Evolutionary conservation across 176 grass and related monocot species (phyloP), one percentile per base, ranked within the genome.

Genomic region (Tuctoria greenei): DNA sequence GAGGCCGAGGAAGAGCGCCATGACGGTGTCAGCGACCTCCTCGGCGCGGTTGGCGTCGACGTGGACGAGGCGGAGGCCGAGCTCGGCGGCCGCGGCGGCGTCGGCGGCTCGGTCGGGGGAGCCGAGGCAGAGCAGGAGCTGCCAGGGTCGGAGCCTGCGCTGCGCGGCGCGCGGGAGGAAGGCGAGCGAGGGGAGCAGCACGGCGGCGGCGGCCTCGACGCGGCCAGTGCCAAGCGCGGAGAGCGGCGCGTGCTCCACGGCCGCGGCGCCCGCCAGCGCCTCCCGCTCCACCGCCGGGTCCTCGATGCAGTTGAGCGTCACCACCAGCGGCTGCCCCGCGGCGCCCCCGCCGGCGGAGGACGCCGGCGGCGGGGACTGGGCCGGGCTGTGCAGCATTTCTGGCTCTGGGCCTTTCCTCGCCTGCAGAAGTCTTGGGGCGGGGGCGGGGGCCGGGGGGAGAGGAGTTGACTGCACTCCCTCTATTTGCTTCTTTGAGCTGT

Each of bases 1-100:
- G 78, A 97, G 92, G 4, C 88, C 88, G 16, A 97, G 88, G 77
- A 97, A 85, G 52, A 97, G 91, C 64, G 95, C 95, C 95, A 93
- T 97, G 74, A 97, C 86, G 34, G 91, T 93, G 74, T 97, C 95
- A 7, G 88, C 91, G 8, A 97, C 79, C 91, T 93, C 95, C 79
- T 92, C 88, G 20, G 88, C 86, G 44, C 91, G 86, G 75, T 86
- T 89, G 40, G 91, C 84, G 78, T 97, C 91, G 12, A 93, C 88
- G 39, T 93, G 95, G 27, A 90, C 81, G 23, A 97, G 79, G 60
- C 88, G 78, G 78, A 97, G 84, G 5, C 95, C 95, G 37, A 97
- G 95, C 74, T 97, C 95, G 15, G 88, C 81, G 67, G 91, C 94
- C 0, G 78, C 83, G n/a, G 84, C 84, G 38, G 78, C 75, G 62